Evolutionary conservation across 2,329 filamentous ascomycete species (phyloP), one percentile per base, ranked within the genome.

Genomic region (Bipolaris cookei): DNA sequence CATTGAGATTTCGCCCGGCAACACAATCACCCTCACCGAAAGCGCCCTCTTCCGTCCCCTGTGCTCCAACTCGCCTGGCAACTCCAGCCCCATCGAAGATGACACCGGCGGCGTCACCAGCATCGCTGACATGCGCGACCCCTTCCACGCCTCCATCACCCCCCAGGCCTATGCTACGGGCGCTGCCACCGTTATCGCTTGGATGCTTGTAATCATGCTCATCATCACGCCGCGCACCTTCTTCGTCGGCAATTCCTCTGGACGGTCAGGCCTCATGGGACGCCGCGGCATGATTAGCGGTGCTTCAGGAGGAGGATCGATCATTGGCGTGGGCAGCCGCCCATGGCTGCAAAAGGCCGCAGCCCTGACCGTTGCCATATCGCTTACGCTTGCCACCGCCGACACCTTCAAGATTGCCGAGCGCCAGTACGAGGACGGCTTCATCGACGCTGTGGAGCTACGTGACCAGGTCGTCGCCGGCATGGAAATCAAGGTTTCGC

Each of bases 211-310:
- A 66, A 91, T 97, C 62, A 96, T 97, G 85, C 87, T 98, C 35
- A 86, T 97, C 72, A 92, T 97, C 68, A 96, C 92, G 0, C 94
- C 94, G n/a, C 88, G 94, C 49, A 97, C 95, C 3, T 97, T 95
- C 75, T 88, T 96, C 61, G 88, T 96, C 56, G 92, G 92, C 51
- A 91, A 92, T 20, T 79, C 83, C 4, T 82, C 83, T 7, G 81
- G 83, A 34, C 80, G 82, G 25, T 87, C 90, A 45, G 91, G 94
- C 42, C 89, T 95, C 56, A 81, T 96, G 46, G 90, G 91, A 41
- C 84, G 90, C 23, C 87, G 90, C 71, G 91, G 92, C 56, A 93
- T 97, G 77, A 96, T 93, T 46, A 90, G 90, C 72, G 89, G 91
- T 49, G 91, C 91, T 3, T 80, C 81, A 61, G 85, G 80, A 46